Evolutionary conservation across 352 stramenopile genomes (phyloP), one percentile per base, ranked within the genome.

Genomic region (Phytophthora citricola): DNA sequence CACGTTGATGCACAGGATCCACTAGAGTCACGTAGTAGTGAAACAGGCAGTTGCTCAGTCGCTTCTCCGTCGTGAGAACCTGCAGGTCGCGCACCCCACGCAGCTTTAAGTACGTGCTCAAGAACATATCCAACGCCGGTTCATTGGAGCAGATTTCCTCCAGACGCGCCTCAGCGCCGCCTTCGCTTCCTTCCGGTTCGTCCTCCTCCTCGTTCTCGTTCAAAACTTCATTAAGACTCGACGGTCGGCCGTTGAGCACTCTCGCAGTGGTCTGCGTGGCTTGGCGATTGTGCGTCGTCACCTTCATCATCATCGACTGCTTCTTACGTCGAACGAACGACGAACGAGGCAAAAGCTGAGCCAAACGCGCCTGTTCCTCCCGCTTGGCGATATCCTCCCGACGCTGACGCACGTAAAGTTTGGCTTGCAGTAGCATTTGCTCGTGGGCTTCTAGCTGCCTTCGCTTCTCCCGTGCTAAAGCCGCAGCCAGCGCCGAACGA

Each of bases 241-340:
- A 66, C 8, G 48, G 56, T 27, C 48, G 44, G 1, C 49, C 41
- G n/a, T 41, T 48, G 2, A 56, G 15, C 7, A 61, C 48, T 43
- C 15, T 57, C 5, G 38, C 14, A 40, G 34, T 58, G 15, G 62
- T 71, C 0, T 56, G 64, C 2, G 58, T 51, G 9, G 48, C 63
- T 10, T 76, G 61, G 3, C 46, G 52, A 39, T 75, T 73, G 59
- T 81, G 60, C 12, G 65, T 62, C 44, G 46, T 64, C 46, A 71
- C 66, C 55, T 84, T 87, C 64, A 84, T 86, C 73, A 88, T 84
- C 81, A 85, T 88, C 17, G 72, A 87, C 52, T 83, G 81, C 68
- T 86, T 90, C 75, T 88, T 90, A 53, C 71, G 79, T 15, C 75
- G 76, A 15, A 88, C 76, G 54, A 90, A 90, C 6, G 78, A 88